Evolutionary conservation across 1,139 yeast species (phyloP).

Genomic region (Diutina mesorugosa): DNA sequence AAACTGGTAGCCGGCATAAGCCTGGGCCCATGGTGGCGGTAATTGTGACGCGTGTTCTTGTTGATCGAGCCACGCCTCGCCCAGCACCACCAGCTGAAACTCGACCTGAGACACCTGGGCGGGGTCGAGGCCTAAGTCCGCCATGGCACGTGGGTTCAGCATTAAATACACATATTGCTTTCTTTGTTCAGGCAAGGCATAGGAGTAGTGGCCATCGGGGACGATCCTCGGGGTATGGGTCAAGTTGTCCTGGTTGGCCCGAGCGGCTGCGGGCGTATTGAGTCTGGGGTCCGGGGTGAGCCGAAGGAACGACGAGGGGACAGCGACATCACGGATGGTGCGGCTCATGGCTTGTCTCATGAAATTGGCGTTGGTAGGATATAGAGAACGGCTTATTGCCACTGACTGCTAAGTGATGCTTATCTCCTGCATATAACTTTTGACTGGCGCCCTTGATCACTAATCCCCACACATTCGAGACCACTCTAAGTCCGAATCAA

Average conservation of each 20-base stretch:
- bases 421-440: too few species aligned
- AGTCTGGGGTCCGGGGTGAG: not conserved
- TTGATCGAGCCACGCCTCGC: slow-evolving; percentile 24
- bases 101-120: slow-evolving; percentile 23
- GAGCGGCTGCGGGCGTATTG: not conserved
- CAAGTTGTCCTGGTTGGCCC: slow-evolving; percentile 10
- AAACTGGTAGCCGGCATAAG: slow-evolving; percentile 94
- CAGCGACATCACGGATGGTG: not conserved
- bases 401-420: too few species aligned
- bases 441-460: too few species aligned
- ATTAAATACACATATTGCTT: slow-evolving; percentile 41
- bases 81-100: slow-evolving; percentile 50
- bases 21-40: slow-evolving; percentile 75
- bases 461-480: too few species aligned
- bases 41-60: slow-evolving; percentile 11
- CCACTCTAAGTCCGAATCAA: too few species aligned
- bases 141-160: slow-evolving; percentile 48
- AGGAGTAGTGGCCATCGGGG: slow-evolving; percentile 56
- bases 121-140: slow-evolving; percentile 43
- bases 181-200: slow-evolving; percentile 52
- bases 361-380: not conserved
- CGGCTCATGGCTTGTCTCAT: not conserved
- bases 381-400: not conserved
- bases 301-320: not conserved
- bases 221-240: slow-evolving; percentile 46